phyloP scores from a whole-genome alignment of 805 yeast species.

The Wickerhamomyces ciferrii region DNA sequence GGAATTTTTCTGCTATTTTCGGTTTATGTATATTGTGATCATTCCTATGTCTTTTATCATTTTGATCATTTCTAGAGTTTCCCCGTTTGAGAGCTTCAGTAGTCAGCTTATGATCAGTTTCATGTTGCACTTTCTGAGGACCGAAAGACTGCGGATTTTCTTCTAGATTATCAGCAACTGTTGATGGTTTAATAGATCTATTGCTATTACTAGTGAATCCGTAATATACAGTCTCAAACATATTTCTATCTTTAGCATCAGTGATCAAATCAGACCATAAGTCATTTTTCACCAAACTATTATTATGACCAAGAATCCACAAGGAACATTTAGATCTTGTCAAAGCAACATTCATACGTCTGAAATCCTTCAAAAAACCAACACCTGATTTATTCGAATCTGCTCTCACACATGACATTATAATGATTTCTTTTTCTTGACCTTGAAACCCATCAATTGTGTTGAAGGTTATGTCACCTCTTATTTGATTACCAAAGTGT shows the following conservation, averaged over 20 bases:
- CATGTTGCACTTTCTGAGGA: too few species aligned
- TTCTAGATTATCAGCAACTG: too few species aligned
- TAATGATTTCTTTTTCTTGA: slow-evolving; percentile 91
- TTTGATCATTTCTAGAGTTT: too few species aligned
- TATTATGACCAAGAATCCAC: slow-evolving; percentile 84
- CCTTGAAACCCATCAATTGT: slow-evolving; percentile 98
- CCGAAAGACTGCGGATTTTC: too few species aligned
- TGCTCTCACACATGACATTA: slow-evolving; percentile 95
- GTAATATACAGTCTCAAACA: slow-evolving; percentile 12
- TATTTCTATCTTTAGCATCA: slow-evolving; percentile 53
- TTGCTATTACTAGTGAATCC: slow-evolving; percentile 1
- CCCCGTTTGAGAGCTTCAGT: too few species aligned
- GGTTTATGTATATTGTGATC: not conserved
- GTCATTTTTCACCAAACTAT: slow-evolving; percentile 56
- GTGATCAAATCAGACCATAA: slow-evolving; percentile 70
- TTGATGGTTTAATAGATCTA: not conserved
- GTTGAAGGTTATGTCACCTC: slow-evolving; percentile 74
- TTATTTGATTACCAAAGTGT: slow-evolving; percentile 58
- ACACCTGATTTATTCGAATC: slow-evolving; percentile 51
- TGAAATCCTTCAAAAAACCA: slow-evolving; percentile 84
- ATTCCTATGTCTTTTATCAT: too few species aligned
- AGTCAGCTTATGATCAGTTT: too few species aligned
- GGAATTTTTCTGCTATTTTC: not conserved
- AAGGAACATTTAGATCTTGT: slow-evolving; percentile 90
- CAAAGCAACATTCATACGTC: slow-evolving; percentile 96